Evolutionary conservation across 495 filamentous ascomycete species (phyloP).

Genomic region (Hypoxylon crocopeplum): DNA sequence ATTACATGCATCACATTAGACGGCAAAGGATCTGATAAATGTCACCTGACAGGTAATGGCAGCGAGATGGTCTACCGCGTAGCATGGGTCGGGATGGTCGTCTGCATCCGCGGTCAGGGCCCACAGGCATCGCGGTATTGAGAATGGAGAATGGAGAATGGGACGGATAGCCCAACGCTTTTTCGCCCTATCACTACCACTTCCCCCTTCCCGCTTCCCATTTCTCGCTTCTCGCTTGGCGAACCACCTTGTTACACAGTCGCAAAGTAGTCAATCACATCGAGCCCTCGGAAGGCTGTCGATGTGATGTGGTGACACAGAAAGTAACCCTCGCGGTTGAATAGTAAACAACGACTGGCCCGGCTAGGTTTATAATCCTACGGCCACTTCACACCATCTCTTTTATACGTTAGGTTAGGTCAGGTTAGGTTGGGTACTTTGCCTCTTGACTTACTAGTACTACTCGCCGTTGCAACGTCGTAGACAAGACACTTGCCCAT

Average conservation of each 20-base stretch:
- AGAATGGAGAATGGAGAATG: no score
- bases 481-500: constrained; percentile 4
- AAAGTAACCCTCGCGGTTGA: constrained; percentile 17
- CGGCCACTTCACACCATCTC: background rate
- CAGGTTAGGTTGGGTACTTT: no score
- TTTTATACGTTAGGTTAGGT: no score
- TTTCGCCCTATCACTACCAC: no score
- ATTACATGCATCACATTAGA: constrained; percentile 35
- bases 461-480: constrained; percentile 11
- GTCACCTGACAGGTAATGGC: constrained; percentile 40
- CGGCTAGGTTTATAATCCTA: constrained; percentile 24
- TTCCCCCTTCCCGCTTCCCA: no score
- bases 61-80: constrained; percentile 34
- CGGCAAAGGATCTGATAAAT: constrained; percentile 31
- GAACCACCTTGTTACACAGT: background rate
- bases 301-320: constrained; percentile 16
- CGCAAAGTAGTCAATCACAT: constrained; percentile 23
- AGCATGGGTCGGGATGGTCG: constrained; percentile 41
- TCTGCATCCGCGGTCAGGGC: constrained; percentile 40
- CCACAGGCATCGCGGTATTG: constrained; percentile 24
- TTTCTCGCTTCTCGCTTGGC: no score
- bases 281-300: background rate
- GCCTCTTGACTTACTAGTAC: background rate
- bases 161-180: constrained; percentile 22
- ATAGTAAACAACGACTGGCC: constrained; percentile 22